Base-by-base conservation (phyloP, 805 yeast species). In the Kluyveromyces dobzhanskii region DNA sequence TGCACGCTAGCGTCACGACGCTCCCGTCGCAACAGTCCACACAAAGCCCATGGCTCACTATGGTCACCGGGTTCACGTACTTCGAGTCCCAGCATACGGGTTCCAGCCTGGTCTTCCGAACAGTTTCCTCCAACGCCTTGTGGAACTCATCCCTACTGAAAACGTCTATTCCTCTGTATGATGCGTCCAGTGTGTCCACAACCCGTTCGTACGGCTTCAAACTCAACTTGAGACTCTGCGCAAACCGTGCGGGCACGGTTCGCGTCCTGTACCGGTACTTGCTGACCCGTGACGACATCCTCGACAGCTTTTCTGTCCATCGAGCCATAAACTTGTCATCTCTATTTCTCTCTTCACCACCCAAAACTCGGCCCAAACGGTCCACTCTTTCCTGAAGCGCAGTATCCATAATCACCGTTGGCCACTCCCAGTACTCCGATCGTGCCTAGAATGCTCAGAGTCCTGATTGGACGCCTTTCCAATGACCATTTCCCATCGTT, bases 1-100 rank as follows among this genome's bases (percentile, higher is more conserved):
- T 14, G 33, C 53, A 51, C 28, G 25, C 38, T 39, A 42, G 17
- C 24, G 30, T 23, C 30, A 21, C 25, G 11, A 35, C 9, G 4
- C 29, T 5, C n/a, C 34, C 30, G 36, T 14, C 35, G 12, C 13
- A 16, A 10, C 17, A 29, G 13, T 17, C 40, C 14, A 4, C 17
- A 11, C 28, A 35, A 30, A 18, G 17, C 30, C 56, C 56, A 48
- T 45, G 43, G 11, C 50, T 40, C 14, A 49, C 46, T 24, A 49
- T 21, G 8, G 38, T 40, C 23, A 50, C 35, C 14, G 50, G 48
- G 35, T 48, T 48, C 26, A 48, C 33, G 42, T 46, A 42, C n/a
- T 35, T 21, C 10, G 33, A 41, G 38, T 49, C 48, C 54, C 54
- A 50, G n/a, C 35, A 41, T 30, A 44, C 12, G 30, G 33, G 23